Conservation (phyloP, 306 rosid species). For the Lotus japonicus region DNA sequence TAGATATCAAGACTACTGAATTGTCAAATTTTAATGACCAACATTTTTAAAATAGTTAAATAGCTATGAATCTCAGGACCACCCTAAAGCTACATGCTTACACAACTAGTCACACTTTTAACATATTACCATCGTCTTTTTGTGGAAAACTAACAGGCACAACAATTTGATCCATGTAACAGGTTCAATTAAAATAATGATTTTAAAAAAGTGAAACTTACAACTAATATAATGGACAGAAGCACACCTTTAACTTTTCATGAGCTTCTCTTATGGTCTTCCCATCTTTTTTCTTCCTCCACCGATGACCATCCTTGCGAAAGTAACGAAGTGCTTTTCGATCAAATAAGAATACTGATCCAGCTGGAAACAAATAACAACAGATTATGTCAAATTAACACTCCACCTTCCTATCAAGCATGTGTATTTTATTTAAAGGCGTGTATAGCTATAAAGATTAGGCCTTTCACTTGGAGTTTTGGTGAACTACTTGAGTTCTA, state of each 20-base stretch:
- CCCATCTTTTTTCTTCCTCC: conserved; percentile 88
- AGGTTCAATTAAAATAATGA: conserved; percentile 18
- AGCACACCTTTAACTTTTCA: conserved; percentile 93
- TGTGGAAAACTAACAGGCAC: background rate
- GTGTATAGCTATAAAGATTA: background rate
- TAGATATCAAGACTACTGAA: too few species aligned
- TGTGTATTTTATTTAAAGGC: background rate
- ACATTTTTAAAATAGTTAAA: too few species aligned
- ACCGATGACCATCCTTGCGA: conserved; percentile 78
- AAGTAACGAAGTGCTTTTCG: conserved; percentile 63
- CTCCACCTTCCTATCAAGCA: background rate
- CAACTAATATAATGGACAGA: conserved; percentile 64
- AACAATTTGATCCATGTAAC: too few species aligned
- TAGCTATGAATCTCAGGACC: too few species aligned
- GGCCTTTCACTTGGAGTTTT: background rate
- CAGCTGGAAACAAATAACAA: conserved; percentile 40
- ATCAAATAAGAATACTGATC: conserved; percentile 68
- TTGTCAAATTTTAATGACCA: too few species aligned
- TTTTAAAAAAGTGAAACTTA: conserved; percentile 40
- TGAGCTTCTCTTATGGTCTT: conserved; percentile 77
- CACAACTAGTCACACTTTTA: background rate
- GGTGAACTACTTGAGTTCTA: background rate
- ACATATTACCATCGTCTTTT: conserved; percentile 1
- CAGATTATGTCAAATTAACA: background rate
- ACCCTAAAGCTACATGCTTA: background rate